A percentile compares a stretch with the other conserved stretches of the same genome.
phyloP scores from a whole-genome alignment of 225 moss, liverwort and hornwort species.

The Lunularia cruciata region DNA sequence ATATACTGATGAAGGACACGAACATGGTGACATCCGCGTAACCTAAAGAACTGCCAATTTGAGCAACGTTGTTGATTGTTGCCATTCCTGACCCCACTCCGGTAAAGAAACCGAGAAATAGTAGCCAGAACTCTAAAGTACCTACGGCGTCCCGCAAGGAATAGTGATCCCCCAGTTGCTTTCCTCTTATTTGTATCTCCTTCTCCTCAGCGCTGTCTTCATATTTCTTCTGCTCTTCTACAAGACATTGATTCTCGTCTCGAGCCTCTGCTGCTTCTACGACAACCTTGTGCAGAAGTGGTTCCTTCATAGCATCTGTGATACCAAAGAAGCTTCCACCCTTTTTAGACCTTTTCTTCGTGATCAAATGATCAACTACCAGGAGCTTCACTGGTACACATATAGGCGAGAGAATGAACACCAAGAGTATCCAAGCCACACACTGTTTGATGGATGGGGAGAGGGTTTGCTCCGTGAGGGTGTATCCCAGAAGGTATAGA shows the following conservation, averaged over 20 bases:
- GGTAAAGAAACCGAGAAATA: neutral
- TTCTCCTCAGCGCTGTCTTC: neutral
- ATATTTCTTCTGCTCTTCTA: neutral
- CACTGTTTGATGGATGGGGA: conserved; percentile 37
- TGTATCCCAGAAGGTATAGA: conserved; percentile 56
- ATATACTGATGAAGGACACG: conserved; percentile 4
- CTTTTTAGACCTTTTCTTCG: neutral
- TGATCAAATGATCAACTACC: neutral
- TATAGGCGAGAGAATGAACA: conserved; percentile 57
- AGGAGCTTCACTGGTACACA: conserved; percentile 41
- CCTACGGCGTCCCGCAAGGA: neutral
- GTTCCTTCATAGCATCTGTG: neutral
- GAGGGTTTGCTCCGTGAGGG: conserved; percentile 46
- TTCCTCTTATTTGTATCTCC: neutral
- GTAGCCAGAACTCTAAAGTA: conserved; percentile 4
- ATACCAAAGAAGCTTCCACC: neutral
- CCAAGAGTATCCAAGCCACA: conserved; percentile 55
- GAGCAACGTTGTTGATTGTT: conserved; percentile 18
- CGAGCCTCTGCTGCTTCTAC: neutral
- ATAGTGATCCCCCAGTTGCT: conserved; percentile 9
- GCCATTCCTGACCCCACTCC: neutral
- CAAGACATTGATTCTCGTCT: neutral
- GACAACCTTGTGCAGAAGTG: neutral
- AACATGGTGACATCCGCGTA: conserved; percentile 1
- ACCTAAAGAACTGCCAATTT: conserved; percentile 2